Evolutionary conservation across 257 asterid genomes (phyloP).

Genomic region (Nicotiana otophora): DNA sequence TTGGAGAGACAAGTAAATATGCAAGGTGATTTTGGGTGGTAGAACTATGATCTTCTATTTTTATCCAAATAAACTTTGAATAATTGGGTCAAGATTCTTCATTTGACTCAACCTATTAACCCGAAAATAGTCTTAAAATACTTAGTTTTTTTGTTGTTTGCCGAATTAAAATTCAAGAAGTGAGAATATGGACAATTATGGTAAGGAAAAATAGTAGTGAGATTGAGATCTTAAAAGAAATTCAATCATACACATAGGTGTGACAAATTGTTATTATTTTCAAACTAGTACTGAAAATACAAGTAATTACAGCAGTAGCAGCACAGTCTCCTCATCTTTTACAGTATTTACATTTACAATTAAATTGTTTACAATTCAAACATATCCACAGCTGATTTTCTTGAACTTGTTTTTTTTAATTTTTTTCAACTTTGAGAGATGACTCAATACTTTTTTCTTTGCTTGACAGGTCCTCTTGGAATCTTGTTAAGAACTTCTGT

Average conservation of each 20-base stretch:
- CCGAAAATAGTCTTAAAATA: no score
- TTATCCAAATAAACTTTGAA: no score
- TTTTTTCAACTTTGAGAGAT: background rate
- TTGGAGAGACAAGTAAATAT: no score
- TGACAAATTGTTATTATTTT: background rate
- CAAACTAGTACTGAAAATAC: background rate
- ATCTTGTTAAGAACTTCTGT: conserved; percentile 64
- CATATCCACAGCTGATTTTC: conserved; percentile 4
- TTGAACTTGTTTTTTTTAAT: background rate
- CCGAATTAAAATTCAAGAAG: no score
- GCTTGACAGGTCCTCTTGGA: conserved; percentile 81
- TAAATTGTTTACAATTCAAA: background rate
- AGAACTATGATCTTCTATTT: no score
- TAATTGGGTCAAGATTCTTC: no score
- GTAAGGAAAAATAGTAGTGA: no score
- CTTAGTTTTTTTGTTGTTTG: no score
- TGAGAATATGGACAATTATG: no score
- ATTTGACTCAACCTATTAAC: no score
- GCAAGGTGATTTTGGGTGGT: no score
- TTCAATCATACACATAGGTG: background rate
- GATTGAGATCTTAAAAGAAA: no score
- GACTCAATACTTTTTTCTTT: conserved; percentile 47
- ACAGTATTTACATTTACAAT: background rate
- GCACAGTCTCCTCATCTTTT: background rate
- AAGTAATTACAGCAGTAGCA: background rate